phyloP scores from a whole-genome alignment of 805 yeast species.

The Saccharomyces eubayanus region DNA sequence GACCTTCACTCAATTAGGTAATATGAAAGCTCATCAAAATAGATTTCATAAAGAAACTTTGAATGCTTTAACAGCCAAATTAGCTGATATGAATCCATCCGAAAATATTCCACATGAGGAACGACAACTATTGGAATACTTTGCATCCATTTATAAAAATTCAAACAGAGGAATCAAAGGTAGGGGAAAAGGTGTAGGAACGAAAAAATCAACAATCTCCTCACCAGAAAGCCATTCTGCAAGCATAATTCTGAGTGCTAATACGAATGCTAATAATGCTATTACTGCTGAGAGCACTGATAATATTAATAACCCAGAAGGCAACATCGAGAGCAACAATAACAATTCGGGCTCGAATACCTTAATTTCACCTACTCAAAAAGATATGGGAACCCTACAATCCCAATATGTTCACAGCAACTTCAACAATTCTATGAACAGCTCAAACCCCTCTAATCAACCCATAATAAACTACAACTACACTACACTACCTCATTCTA shows the following conservation, averaged over 20 bases:
- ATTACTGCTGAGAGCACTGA: neutral
- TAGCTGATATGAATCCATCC: constrained; percentile 54
- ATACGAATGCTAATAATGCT: neutral
- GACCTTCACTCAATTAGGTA: constrained; percentile 85
- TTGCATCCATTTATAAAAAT: constrained; percentile 75
- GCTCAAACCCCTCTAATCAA: neutral
- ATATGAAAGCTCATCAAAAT: constrained; percentile 89
- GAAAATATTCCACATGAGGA: constrained; percentile 51
- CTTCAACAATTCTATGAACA: neutral
- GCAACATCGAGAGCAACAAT: neutral
- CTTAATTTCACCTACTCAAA: constrained; percentile 2
- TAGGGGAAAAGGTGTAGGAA: constrained; percentile 52
- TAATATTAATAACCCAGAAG: neutral
- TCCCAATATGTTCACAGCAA: neutral
- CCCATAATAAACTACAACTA: neutral
- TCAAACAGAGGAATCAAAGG: constrained; percentile 89
- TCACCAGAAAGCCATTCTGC: neutral
- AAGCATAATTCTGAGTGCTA: neutral
- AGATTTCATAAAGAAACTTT: constrained; percentile 72
- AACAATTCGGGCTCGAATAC: constrained; percentile 2
- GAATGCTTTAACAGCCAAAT: constrained; percentile 52
- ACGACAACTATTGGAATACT: constrained; percentile 62
- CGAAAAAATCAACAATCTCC: constrained; percentile 1
- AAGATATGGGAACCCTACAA: neutral
- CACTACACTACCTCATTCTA: neutral